phyloP scores from a whole-genome alignment of 1,284 basidiomycete genomes.

The Singerocomus inundabilis region DNA sequence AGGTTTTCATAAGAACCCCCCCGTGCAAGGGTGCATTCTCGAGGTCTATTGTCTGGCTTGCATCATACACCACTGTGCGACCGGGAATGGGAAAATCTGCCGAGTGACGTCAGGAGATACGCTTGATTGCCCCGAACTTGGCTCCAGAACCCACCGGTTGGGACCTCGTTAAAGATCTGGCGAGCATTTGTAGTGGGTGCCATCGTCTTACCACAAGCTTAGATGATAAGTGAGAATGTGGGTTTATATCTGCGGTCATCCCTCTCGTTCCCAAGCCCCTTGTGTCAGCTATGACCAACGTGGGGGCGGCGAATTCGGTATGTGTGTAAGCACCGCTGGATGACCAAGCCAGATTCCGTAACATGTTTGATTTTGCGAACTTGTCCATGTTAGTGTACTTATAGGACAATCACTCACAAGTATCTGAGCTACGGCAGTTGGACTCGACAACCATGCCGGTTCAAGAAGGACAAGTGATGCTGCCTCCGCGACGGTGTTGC shows the following conservation, averaged over 20 bases:
- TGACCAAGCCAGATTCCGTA: too few relatives aligned
- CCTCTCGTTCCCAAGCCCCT: too few relatives aligned
- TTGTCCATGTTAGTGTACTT: too few relatives aligned
- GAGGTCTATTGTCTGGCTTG: conserved; percentile 37
- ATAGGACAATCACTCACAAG: too few relatives aligned
- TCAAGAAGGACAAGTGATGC: too few relatives aligned
- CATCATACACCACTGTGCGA: conserved; percentile 33
- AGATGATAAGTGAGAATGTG: not conserved
- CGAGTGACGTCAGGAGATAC: conserved; percentile 8
- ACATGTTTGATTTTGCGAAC: too few relatives aligned
- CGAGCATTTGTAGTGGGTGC: conserved; percentile 16
- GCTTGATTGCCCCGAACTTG: not conserved
- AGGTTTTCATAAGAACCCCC: conserved; percentile 39
- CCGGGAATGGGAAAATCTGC: conserved; percentile 32
- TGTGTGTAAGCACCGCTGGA: too few relatives aligned
- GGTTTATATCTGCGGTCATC: not conserved
- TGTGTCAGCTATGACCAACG: too few relatives aligned
- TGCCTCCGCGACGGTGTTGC: too few relatives aligned
- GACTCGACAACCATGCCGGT: too few relatives aligned
- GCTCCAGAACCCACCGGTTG: conserved; percentile 7
- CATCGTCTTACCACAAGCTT: conserved; percentile 7
- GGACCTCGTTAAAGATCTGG: conserved; percentile 23
- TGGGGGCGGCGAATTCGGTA: too few relatives aligned
- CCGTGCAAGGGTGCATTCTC: conserved; percentile 38
- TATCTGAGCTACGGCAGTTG: too few relatives aligned